A percentile compares a stretch with the other conserved stretches of the same genome.
These are phyloP conservation scores for Plectosphaerella plurivora DNA, from an alignment of 2,329 filamentous ascomycete genomes.

Conservation along the genomic window DNA sequence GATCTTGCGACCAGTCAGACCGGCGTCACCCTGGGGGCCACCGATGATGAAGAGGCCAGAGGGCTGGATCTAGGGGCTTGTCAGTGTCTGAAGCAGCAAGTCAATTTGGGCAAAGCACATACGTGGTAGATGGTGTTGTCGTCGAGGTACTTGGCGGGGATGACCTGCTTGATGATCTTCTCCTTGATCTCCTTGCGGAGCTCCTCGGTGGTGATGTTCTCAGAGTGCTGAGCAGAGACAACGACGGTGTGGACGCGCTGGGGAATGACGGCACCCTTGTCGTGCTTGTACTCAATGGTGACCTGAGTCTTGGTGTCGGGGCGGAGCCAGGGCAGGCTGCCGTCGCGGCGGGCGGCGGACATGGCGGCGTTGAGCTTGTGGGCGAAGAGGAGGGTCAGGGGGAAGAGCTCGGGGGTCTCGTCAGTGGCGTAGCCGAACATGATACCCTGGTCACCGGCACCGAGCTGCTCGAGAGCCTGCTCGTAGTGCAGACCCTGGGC, in stretches of 20 bases:
- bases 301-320: constrained; percentile 99
- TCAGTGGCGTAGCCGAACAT: constrained; percentile 99
- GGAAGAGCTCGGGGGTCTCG: constrained; percentile 95
- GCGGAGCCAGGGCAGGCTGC: constrained; percentile 86
- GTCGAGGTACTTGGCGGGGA: constrained; percentile 87
- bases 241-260: constrained; percentile 94
- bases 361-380: constrained; percentile 98
- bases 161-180: constrained; percentile 95
- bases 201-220: constrained; percentile 83
- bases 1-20: constrained; percentile 99
- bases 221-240: constrained; percentile 90
- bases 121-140: constrained; percentile 95
- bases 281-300: constrained; percentile 97
- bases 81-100: not conserved
- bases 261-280: constrained; percentile 88
- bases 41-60: constrained; percentile 98
- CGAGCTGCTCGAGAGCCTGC: constrained; percentile 92
- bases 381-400: constrained; percentile 86
- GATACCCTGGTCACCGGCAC: constrained; percentile 99
- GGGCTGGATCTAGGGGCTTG: constrained; percentile 68
- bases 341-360: constrained; percentile 82
- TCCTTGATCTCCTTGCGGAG: constrained; percentile 92
- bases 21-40: constrained; percentile 97
- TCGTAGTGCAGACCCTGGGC: constrained; percentile 99
- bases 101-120: constrained; percentile 27